Evolutionary conservation across 257 asterid species (phyloP).

Genomic region (Salvia splendens): DNA sequence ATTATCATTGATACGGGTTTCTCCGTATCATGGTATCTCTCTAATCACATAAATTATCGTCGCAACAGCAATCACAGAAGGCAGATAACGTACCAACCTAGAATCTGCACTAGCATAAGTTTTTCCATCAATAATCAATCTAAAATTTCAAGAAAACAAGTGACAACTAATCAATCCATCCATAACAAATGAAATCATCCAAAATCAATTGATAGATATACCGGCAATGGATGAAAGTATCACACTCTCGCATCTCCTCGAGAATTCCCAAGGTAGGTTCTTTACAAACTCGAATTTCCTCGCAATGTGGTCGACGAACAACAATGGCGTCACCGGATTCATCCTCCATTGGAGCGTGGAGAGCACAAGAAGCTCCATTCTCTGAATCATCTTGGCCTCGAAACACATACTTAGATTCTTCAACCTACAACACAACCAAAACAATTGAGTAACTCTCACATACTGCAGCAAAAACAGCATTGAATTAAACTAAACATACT

Average conservation of each 20-base stretch:
- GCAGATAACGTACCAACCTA: conserved; percentile 55
- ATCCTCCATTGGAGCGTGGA: conserved; percentile 80
- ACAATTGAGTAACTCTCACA: no score
- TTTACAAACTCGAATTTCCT: conserved; percentile 64
- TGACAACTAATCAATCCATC: not conserved
- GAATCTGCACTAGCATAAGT: conserved; percentile 48
- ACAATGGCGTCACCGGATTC: conserved; percentile 82
- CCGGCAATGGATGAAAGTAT: conserved; percentile 66
- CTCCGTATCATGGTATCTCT: no score
- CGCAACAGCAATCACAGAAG: conserved; percentile 64
- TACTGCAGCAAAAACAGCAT: no score
- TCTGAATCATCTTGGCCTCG: conserved; percentile 83
- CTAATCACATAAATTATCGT: conserved; percentile 42
- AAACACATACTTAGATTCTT: conserved; percentile 65
- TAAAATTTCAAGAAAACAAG: not conserved
- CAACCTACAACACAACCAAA: conserved; percentile 53
- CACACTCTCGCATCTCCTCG: conserved; percentile 57
- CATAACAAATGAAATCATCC: conserved; percentile 8
- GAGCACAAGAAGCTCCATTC: conserved; percentile 85
- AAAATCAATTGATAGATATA: conserved; percentile 37
- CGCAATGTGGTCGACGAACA: conserved; percentile 77
- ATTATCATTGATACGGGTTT: no score
- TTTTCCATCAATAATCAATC: not conserved
- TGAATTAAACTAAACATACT: no score
- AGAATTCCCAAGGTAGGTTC: conserved; percentile 62